These are phyloP conservation scores for Monosporascus sp. DNA, from an alignment of 2,329 filamentous ascomycete species.

Conservation along the genomic window DNA sequence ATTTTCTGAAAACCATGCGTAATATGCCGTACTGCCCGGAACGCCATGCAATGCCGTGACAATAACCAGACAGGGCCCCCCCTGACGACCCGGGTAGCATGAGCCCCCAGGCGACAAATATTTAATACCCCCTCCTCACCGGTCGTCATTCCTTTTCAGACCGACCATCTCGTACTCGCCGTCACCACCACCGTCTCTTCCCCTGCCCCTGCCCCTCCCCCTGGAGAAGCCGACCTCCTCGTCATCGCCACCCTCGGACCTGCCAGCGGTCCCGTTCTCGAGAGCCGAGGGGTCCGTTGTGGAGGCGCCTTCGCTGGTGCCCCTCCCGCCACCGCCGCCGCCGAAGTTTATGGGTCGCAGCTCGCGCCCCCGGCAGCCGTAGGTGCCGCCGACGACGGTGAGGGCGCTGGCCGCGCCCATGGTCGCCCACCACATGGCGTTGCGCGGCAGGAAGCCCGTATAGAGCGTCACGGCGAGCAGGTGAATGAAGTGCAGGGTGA, in stretches of 20 bases:
- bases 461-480: slow-evolving; percentile 74
- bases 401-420: slow-evolving; percentile 43
- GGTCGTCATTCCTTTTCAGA: slow-evolving; percentile 34
- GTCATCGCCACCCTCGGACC: slow-evolving; percentile 17
- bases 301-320: slow-evolving; percentile 28
- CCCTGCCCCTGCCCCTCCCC: slow-evolving; percentile 47
- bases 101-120: too few species aligned
- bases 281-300: slow-evolving; percentile 5
- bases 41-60: slow-evolving; percentile 31
- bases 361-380: slow-evolving; percentile 89
- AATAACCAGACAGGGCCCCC: slow-evolving; percentile 4
- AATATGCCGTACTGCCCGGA: slow-evolving; percentile 17
- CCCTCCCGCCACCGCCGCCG: slow-evolving; percentile 41
- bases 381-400: slow-evolving; percentile 65
- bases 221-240: slow-evolving; percentile 47
- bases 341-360: slow-evolving; percentile 85
- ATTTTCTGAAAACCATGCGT: neutral
- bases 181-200: slow-evolving; percentile 47
- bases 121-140: slow-evolving; percentile 9
- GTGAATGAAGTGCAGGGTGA: slow-evolving; percentile 83
- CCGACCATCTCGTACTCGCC: slow-evolving; percentile 64
- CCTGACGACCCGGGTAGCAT: too few species aligned
- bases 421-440: slow-evolving; percentile 80
- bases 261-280: slow-evolving; percentile 16
- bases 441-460: slow-evolving; percentile 67